A percentile compares a stretch with the other conserved stretches of the same genome.
Conservation (phyloP, 108 stramenopile species). For the Cyclotella distinguenda region DNA sequence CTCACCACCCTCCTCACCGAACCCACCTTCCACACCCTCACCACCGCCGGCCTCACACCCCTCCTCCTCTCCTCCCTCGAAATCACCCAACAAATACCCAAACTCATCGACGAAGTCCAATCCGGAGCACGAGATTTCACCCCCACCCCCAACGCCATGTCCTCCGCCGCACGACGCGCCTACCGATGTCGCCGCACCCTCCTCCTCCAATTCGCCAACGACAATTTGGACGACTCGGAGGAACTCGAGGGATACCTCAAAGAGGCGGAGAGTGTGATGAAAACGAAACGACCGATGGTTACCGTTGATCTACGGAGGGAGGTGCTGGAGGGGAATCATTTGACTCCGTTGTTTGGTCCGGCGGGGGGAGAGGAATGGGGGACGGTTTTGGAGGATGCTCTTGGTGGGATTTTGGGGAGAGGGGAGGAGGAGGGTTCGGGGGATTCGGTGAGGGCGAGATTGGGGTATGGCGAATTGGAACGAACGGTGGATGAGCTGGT, state of each 20-base stretch:
- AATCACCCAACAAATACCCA: constrained; percentile 89
- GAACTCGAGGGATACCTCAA: constrained; percentile 76
- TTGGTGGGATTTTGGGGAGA: constrained; percentile 55
- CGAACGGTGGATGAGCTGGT: constrained; percentile 62
- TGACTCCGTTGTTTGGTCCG: constrained; percentile 62
- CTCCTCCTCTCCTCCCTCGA: constrained; percentile 70
- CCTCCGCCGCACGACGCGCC: constrained; percentile 71
- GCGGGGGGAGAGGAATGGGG: constrained; percentile 56
- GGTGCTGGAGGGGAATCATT: constrained; percentile 67
- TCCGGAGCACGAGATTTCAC: constrained; percentile 85
- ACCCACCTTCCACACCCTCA: constrained; percentile 52
- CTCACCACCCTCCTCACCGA: constrained; percentile 37
- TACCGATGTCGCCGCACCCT: constrained; percentile 89
- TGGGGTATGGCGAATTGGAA: constrained; percentile 38
- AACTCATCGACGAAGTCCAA: constrained; percentile 76
- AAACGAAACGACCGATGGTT: constrained; percentile 91
- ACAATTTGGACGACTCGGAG: constrained; percentile 87
- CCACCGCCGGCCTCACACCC: constrained; percentile 60
- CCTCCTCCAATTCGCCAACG: constrained; percentile 82
- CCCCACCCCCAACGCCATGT: constrained; percentile 75
- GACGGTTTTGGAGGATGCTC: constrained; percentile 55
- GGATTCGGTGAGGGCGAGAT: constrained; percentile 9
- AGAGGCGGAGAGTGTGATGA: constrained; percentile 82
- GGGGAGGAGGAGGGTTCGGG: background rate
- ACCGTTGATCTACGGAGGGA: constrained; percentile 79